A percentile compares a stretch with the other conserved stretches of the same genome.
phyloP scores from a whole-genome alignment of 2,329 filamentous ascomycete species.

The Capronia coronata region DNA sequence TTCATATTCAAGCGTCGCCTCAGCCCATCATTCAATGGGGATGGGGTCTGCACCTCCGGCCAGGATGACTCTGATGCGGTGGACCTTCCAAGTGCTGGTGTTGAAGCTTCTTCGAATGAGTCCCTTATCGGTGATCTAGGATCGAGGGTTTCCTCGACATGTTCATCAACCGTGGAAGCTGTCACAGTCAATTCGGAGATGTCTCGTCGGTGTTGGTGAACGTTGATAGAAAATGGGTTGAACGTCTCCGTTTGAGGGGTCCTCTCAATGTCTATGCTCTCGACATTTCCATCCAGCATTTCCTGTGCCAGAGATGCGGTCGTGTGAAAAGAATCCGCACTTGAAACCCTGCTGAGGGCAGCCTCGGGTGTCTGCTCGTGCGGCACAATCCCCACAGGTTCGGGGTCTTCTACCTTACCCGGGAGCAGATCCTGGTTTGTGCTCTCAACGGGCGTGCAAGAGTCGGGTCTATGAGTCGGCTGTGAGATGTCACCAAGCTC shows the following conservation, averaged over 20 bases:
- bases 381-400: not conserved
- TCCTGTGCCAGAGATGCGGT: constrained; percentile 16
- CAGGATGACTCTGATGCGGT: constrained; percentile 36
- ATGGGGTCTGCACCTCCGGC: constrained; percentile 38
- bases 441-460: not conserved
- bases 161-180: constrained; percentile 21
- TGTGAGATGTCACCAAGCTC: not conserved
- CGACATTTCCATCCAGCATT: not conserved
- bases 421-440: not conserved
- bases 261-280: constrained; percentile 13
- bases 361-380: constrained; percentile 21
- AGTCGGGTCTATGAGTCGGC: not conserved
- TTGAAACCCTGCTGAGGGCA: constrained; percentile 33
- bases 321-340: constrained; percentile 42
- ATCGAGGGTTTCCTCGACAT: constrained; percentile 7
- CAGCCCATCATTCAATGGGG: constrained; percentile 16
- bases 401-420: not conserved
- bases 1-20: constrained; percentile 20
- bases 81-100: constrained; percentile 42
- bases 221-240: constrained; percentile 12
- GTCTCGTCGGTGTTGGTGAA: constrained; percentile 29
- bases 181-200: constrained; percentile 31
- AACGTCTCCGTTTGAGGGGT: constrained; percentile 7
- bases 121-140: constrained; percentile 12
- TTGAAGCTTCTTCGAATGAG: constrained; percentile 33